Evolutionary conservation across 352 stramenopile species (phyloP), one percentile per base, ranked within the genome.

Genomic region (Phytopythium aichiense): DNA sequence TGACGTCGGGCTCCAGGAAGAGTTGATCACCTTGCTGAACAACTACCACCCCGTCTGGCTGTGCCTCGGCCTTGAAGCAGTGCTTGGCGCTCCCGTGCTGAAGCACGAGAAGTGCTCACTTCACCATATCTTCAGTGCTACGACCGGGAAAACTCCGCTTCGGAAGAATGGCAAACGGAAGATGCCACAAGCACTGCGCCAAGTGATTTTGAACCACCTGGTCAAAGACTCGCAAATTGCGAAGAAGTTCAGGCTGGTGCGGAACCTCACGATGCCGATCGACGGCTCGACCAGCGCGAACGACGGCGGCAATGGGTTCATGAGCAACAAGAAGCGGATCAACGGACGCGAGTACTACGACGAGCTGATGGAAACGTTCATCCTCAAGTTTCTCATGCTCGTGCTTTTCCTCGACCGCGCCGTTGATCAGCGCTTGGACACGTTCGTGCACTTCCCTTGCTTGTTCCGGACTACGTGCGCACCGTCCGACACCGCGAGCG

Each of bases 11-110:
- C 71, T 98, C 2, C 79, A 97, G 51, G 69, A 91, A 42, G 77
- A 97, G n/a, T 63, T 98, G 4, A 72, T 97, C 7, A 65, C 69
- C 20, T 69, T 98, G 3, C 66, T 98, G 28, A 93, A 97, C 49
- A 95, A 91, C 12, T 98, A 98, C 63, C 81, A 97, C 37, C 89
- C 87, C 1, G 81, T 94, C 7, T 98, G 92, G 92, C 78, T 98
- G 20, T 85, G 84, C 33, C 66, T 98, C 9, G 92, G 85, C 0
- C 72, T 98, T 8, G 89, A 97, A 69, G 88, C 82, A 16, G 84
- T 98, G 45, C 72, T 96, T 4, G 89, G 87, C 8, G 73, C 73
- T 33, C 66, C 74, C 55, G 71, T 78, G 8, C 80, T 92, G 71
- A 61, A 56, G 30, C 54, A 81, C 37, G 84, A 91, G 53, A 81